These are phyloP conservation scores for Penicillium dipodomyicola DNA, from an alignment of 495 filamentous ascomycete genomes.

Conservation along the genomic window DNA sequence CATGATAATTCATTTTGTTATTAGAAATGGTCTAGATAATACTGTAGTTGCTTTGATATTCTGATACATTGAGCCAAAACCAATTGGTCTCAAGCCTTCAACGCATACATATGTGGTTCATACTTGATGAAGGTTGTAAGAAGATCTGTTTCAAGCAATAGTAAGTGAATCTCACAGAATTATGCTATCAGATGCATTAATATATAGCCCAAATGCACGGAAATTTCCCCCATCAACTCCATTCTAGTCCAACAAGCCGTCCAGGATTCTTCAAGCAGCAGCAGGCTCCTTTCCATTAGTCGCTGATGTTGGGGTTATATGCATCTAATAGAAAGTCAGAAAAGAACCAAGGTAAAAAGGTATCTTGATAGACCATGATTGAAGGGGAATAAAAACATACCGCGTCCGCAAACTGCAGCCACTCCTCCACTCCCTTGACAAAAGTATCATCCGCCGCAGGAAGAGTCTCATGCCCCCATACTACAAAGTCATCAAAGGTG, in stretches of 20 bases:
- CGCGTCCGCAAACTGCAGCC: slow-evolving; percentile 72
- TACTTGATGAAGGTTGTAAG: neutral
- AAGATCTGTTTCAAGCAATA: neutral
- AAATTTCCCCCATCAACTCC: neutral
- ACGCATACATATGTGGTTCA: too few relatives aligned
- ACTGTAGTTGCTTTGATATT: neutral
- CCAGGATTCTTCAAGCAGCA: neutral
- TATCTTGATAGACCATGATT: neutral
- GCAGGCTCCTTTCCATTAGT: slow-evolving; percentile 7
- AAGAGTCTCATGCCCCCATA: slow-evolving; percentile 80
- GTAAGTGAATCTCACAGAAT: neutral
- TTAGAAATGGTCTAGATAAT: neutral
- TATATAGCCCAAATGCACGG: neutral
- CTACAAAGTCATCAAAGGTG: slow-evolving; percentile 71
- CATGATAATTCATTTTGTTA: neutral
- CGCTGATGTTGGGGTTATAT: slow-evolving; percentile 15
- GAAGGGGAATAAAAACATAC: slow-evolving; percentile 35
- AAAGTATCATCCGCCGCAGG: slow-evolving; percentile 69
- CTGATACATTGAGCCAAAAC: neutral
- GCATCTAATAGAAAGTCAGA: slow-evolving; percentile 32
- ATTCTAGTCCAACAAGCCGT: neutral
- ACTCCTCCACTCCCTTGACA: slow-evolving; percentile 73
- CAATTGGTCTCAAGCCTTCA: neutral
- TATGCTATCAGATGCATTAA: neutral
- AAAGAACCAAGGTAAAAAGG: neutral